Evolutionary conservation across 495 filamentous ascomycete species (phyloP).

Genomic region (Penicillium riverlandense): DNA sequence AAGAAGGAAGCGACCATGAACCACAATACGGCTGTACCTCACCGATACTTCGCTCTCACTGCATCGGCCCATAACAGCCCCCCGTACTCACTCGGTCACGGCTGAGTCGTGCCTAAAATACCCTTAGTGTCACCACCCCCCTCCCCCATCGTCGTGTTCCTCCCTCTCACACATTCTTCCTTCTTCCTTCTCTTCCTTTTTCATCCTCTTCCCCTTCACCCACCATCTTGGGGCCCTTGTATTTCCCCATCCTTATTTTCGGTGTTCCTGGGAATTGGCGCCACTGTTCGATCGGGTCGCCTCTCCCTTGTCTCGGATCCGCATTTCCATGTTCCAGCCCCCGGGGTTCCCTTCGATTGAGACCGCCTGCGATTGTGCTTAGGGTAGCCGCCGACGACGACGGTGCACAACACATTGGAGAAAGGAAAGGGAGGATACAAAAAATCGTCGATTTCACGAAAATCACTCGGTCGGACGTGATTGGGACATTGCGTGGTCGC

Average conservation of each 20-base stretch:
- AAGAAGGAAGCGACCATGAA: no score
- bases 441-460: no score
- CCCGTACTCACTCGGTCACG: conserved; percentile 7
- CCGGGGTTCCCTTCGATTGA: conserved; percentile 1
- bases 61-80: background rate
- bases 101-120: background rate
- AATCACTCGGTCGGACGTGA: no score
- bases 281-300: background rate
- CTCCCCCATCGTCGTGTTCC: background rate
- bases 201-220: no score
- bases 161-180: conserved; percentile 3
- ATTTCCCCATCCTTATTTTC: no score
- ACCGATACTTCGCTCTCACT: background rate
- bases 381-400: conserved; percentile 2
- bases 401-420: no score
- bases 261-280: no score
- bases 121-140: conserved; percentile 5
- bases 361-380: conserved; percentile 9
- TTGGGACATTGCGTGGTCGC: no score
- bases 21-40: no score
- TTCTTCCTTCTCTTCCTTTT: conserved; percentile 2
- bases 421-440: no score
- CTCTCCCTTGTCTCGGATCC: background rate
- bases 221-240: no score
- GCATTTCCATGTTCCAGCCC: background rate